Evolutionary conservation across 257 asterid genomes (phyloP), one percentile per base, ranked within the genome.

Genomic region (Solanum arcanum): DNA sequence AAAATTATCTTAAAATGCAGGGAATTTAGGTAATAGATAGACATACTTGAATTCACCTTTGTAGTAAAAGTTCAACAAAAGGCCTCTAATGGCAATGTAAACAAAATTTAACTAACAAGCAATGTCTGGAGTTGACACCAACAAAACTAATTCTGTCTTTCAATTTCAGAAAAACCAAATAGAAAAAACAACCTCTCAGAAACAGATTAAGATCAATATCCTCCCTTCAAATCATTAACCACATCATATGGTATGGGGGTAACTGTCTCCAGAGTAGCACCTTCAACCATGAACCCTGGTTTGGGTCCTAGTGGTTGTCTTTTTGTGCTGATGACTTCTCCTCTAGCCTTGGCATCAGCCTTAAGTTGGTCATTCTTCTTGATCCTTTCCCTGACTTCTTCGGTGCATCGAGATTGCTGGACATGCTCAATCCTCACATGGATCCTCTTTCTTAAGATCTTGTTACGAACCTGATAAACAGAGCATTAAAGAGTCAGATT

Each of bases 221-320:
- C 98, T 15, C 99, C 99, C 94, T 96, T 95, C 90, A 96, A 97
- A 88, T 96, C 99, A 35, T 96, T 96, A 85, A 96, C 98, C 27
- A 96, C 99, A 90, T 96, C 99, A 66, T 95, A 96, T 6, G 98
- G 98, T 49, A 96, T 96, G 56, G 98, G 98, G 15, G 98, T 95
- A 88, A 95, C 97, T 6, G 99, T 94, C 89, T 96, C 98, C 83
- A 96, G 88, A 1, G 95, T 91, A 6, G 94, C 92, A 25, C 98
- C 98, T 88, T 77, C 93, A 23, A 95, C 98, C 98, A 95, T 92
- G 85, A 94, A 95, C 7, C 98, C 98, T 7, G 98, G 98, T 47
- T 95, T 95, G 27, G 98, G 98, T 20, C 96, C 98, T 64, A 87
- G 89, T 0, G 98, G 98, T 92, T 92, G 95, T 89, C 98, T 96